Evolutionary conservation across 2,329 filamentous ascomycete species (phyloP), one percentile per base, ranked within the genome.

Genomic region (Balansia obtecta): DNA sequence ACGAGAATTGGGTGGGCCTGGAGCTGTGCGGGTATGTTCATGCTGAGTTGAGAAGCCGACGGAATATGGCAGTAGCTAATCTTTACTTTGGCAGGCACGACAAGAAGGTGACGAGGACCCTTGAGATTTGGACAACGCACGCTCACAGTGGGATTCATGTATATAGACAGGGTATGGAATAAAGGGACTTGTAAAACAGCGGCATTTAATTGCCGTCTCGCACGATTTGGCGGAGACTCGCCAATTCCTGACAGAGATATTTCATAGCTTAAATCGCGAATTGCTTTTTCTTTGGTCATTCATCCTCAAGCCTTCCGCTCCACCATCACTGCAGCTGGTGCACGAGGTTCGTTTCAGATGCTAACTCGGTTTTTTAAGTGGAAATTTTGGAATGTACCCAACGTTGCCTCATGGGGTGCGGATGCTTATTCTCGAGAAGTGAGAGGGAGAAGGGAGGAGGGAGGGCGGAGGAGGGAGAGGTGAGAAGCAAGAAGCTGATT

Each of bases 1-100:
- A 66, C 76, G 76, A 61, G 87, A 91, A 64, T 70, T 93, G 53
- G 87, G 87, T 53, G 87, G 87, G 10, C 66, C 79, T 30, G 77
- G 78, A 60, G 83, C 83, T 51, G 54, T 81, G 49, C 73, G 77
- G 69, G 86, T 88, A 71, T 68, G 84, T 75, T 27, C 13, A 8
- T 51, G 22, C 8, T 15, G 11, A 27, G 9, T 10, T 16, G 5
- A 4, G 15, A 32, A 20, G 7, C 13, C 45, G 16, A 4, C 5
- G 15, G 27, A 5, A 18, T n/a, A 42, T 33, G 13, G 39, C 30
- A 33, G n/a, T 7, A n/a, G 13, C 40, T 51, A 27, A 51, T 32
- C 20, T 22, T 15, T 38, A 12, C 10, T 32, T 12, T 37, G 38
- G 41, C 46, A 71, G 79, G 78, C 79, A 58, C 74, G 78, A 63